Evolutionary conservation across 495 filamentous ascomycete species (phyloP), one percentile per base, ranked within the genome.

Genomic region (Aspergillus sclerotiicarbonarius): DNA sequence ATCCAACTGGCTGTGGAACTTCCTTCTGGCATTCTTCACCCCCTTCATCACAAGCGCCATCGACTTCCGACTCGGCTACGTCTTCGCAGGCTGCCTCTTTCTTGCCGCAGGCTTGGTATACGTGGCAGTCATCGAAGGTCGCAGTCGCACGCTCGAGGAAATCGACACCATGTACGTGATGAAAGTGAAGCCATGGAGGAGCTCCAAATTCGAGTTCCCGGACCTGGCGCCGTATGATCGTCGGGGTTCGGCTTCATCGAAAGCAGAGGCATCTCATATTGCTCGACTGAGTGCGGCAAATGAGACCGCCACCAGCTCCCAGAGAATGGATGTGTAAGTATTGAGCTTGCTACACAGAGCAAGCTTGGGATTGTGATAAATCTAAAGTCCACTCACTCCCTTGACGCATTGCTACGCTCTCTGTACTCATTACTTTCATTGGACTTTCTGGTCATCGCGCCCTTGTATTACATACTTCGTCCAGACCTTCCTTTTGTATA

Each of bases 1-100:
- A 0, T 84, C 84, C 10, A 96, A 94, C 71, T 96, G 91, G 91
- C 79, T 87, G 18, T 94, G 87, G 87, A 96, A 94, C 67, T 96
- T 93, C 74, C 67, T 93, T 49, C 79, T 94, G 48, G 82, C 83
- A 0, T 91, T 93, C 73, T 89, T 92, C 73, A 91, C 90, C 0
- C 89, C 90, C 0, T 86, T 89, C 64, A 90, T 90, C 58, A 84
- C 81, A 0, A 67, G 72, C 0, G 82, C 78, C 7, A 92, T 94
- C 58, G 79, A 83, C 49, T 92, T 86, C 72, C 69, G 74, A 0
- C 91, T 87, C 67, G 90, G 90, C 4, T 92, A 89, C 67, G 83
- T 94, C 51, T 92, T 93, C 62, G 89, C 87, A 0, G 86, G 75
- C 2, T 90, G 86, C 71, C 82, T 86, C 63, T 72, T 89, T 59